Percentiles rank a stretch among this genome's conserved stretches.
These are phyloP conservation scores for Diplodia seriata DNA, from an alignment of 2,329 filamentous ascomycete species.

Conservation along the genomic window DNA sequence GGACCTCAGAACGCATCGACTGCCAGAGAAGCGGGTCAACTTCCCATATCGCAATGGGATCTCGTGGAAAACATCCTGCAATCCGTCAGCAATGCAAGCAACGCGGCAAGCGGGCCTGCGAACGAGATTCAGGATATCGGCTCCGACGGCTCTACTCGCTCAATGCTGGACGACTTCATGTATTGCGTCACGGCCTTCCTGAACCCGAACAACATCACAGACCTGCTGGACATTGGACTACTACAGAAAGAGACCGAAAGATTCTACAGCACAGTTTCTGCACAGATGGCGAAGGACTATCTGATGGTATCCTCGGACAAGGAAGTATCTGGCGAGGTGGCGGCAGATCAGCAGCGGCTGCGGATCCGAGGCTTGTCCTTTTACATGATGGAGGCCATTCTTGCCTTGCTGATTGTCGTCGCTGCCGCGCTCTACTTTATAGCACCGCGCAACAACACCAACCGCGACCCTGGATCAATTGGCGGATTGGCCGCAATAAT, in stretches of 20 bases:
- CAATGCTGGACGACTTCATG: background rate
- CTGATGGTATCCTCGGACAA: background rate
- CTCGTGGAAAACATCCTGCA: background rate
- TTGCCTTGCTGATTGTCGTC: background rate
- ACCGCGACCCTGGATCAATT: background rate
- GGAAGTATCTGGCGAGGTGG: background rate
- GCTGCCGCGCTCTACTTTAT: background rate
- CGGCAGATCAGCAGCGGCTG: conserved; percentile 4
- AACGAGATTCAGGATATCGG: background rate
- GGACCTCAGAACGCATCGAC: background rate
- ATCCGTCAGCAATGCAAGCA: background rate
- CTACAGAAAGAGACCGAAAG: background rate
- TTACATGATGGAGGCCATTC: background rate
- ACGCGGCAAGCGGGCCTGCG: background rate
- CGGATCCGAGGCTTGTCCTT: background rate
- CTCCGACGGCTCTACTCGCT: background rate
- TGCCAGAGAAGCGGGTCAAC: background rate
- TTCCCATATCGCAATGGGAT: background rate
- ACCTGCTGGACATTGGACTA: background rate
- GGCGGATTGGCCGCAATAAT: background rate
- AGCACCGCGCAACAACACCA: background rate
- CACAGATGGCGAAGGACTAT: conserved; percentile 7
- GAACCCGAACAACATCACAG: conserved; percentile 2
- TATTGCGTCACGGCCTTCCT: background rate
- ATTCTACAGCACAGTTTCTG: background rate